phyloP scores from a whole-genome alignment of 306 rosid genomes.

The Hippophae tibetana region DNA sequence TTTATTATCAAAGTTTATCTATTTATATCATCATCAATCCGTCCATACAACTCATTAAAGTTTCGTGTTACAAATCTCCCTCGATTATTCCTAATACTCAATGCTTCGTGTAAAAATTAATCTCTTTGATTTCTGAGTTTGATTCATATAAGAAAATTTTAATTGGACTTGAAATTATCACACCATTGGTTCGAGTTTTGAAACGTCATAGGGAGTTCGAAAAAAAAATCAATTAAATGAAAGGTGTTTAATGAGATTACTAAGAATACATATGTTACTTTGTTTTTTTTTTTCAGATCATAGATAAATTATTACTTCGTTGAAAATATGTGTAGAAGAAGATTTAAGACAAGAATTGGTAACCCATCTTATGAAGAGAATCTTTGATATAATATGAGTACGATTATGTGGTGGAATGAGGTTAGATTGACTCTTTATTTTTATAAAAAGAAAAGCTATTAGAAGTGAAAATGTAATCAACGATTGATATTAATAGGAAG shows the following conservation, averaged over 20 bases:
- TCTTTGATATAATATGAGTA: no score
- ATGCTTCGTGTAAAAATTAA: conserved; percentile 11
- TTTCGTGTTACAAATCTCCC: no score
- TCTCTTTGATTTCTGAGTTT: conserved; percentile 44
- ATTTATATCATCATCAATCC: no score
- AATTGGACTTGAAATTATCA: conserved; percentile 44
- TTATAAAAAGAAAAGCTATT: no score
- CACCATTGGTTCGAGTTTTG: conserved; percentile 57
- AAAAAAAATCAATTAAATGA: conserved; percentile 28
- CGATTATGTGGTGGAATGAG: no score
- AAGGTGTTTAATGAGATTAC: conserved; percentile 57
- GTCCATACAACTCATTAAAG: no score
- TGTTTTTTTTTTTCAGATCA: conserved; percentile 79
- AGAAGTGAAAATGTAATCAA: no score
- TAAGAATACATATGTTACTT: conserved; percentile 68
- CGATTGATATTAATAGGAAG: no score
- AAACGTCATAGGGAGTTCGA: conserved; percentile 54
- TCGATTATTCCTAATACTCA: no score
- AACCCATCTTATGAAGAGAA: neutral
- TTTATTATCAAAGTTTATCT: no score
- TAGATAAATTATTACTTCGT: conserved; percentile 65
- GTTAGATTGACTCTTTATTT: no score
- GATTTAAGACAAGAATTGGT: conserved; percentile 41
- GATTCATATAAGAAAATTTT: conserved; percentile 40
- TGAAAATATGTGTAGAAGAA: conserved; percentile 42